These are phyloP conservation scores for Rhododendron griersonianum DNA, from an alignment of 148 eudicot genomes.

Conservation along the genomic window DNA sequence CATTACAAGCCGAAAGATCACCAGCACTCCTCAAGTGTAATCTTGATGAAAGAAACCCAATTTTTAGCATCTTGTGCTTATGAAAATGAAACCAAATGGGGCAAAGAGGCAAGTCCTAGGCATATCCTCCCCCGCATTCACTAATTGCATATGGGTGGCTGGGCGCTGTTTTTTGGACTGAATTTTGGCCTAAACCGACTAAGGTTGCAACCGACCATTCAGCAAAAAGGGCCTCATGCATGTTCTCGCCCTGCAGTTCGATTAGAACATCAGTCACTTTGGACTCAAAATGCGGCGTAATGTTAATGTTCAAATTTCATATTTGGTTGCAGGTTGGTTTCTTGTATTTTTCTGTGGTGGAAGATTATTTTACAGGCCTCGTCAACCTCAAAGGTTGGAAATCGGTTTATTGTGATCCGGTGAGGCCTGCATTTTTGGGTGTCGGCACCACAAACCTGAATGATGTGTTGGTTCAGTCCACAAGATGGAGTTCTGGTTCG, in stretches of 20 bases:
- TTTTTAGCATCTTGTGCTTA: conserved; percentile 46
- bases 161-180: not conserved
- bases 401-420: conserved; percentile 47
- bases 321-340: conserved; percentile 45
- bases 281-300: not conserved
- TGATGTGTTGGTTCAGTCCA: conserved; percentile 41
- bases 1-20: too few species aligned
- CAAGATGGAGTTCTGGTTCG: conserved; percentile 52
- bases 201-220: not conserved
- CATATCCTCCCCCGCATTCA: not conserved
- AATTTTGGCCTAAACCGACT: not conserved
- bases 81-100: conserved; percentile 62
- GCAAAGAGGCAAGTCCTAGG: conserved; percentile 35
- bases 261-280: not conserved
- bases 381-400: conserved; percentile 43
- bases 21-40: not conserved
- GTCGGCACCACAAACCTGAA: conserved; percentile 47
- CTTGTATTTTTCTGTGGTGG: conserved; percentile 37
- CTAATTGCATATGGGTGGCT: not conserved
- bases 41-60: conserved; percentile 23
- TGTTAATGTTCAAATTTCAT: not conserved
- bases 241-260: too few species aligned
- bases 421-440: conserved; percentile 56
- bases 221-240: too few species aligned
- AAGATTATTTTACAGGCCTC: conserved; percentile 50